phyloP scores from a whole-genome alignment of 139 green algal species.

The Edaphochlamys debaryana region DNA sequence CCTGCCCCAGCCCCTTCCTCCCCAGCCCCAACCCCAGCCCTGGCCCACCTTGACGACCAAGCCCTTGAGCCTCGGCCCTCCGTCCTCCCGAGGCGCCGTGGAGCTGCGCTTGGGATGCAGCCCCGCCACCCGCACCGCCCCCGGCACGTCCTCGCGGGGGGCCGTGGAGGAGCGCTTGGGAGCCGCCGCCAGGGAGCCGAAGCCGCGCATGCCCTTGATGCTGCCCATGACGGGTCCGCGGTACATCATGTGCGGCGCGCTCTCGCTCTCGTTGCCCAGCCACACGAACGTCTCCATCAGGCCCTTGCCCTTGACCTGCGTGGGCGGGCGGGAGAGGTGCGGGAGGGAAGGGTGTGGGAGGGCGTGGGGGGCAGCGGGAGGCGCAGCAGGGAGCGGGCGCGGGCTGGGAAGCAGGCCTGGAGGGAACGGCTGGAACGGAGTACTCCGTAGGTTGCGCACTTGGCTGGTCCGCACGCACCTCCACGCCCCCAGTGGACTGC shows the following conservation, averaged over 20 bases:
- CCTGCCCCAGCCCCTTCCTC: too few relatives aligned
- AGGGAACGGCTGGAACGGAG: neutral
- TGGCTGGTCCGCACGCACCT: conserved; percentile 1
- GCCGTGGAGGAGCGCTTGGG: too few relatives aligned
- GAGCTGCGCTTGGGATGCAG: neutral
- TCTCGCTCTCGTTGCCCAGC: conserved; percentile 19
- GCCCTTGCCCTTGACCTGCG: conserved; percentile 38
- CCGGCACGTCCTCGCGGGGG: neutral
- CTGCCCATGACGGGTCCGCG: neutral
- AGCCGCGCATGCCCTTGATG: too few relatives aligned
- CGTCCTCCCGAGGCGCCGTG: neutral
- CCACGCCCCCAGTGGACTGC: conserved; percentile 5
- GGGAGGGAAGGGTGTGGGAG: too few relatives aligned
- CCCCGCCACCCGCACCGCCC: neutral
- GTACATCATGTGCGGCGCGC: neutral
- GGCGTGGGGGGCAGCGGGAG: too few relatives aligned
- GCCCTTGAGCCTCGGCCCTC: neutral
- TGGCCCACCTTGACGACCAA: too few relatives aligned
- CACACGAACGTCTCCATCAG: conserved; percentile 24
- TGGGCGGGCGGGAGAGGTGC: too few relatives aligned
- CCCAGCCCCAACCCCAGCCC: too few relatives aligned
- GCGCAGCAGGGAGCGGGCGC: too few relatives aligned
- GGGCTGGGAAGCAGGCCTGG: neutral
- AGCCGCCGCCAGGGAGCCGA: neutral
- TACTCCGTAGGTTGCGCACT: neutral